Conservation (phyloP, 2,329 filamentous ascomycete species). For the Thelonectria discophora region DNA sequence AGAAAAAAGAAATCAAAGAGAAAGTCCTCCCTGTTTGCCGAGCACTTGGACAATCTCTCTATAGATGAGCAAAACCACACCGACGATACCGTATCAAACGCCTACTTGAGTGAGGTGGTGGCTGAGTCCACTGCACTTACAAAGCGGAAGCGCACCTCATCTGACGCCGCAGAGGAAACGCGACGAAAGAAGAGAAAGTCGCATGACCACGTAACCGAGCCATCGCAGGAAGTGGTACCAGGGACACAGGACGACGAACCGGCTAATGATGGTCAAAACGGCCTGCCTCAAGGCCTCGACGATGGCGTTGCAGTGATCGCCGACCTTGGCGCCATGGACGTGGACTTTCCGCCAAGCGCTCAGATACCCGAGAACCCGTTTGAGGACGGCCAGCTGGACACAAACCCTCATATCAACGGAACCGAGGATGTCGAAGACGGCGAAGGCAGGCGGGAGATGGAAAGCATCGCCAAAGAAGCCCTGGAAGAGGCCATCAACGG, state of each 20-base stretch:
- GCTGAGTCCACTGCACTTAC: conserved; percentile 34
- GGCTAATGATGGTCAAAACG: conserved; percentile 35
- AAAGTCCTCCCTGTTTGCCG: conserved; percentile 28
- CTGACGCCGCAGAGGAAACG: conserved; percentile 44
- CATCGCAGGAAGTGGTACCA: conserved; percentile 33
- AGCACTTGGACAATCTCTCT: conserved; percentile 35
- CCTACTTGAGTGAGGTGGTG: conserved; percentile 31
- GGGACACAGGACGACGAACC: conserved; percentile 34
- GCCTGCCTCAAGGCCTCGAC: conserved; percentile 42
- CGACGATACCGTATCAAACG: conserved; percentile 21
- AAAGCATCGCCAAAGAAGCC: conserved; percentile 47
- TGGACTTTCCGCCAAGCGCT: conserved; percentile 28
- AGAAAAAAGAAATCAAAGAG: conserved; percentile 43
- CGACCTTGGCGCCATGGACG: conserved; percentile 36
- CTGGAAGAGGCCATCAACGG: conserved; percentile 47
- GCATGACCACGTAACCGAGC: conserved; percentile 32
- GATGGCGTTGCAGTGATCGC: conserved; percentile 33
- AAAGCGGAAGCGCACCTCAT: conserved; percentile 48
- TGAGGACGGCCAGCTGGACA: conserved; percentile 22
- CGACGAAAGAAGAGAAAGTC: conserved; percentile 47
- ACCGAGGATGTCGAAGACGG: conserved; percentile 7
- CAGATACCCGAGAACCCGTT: conserved; percentile 20
- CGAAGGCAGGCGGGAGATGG: conserved; percentile 38
- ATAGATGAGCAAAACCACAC: conserved; percentile 20
- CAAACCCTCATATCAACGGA: conserved; percentile 23